Evolutionary conservation across 148 eudicot species (phyloP), one percentile per base, ranked within the genome.

Genomic region (Dianthus caryophyllus): DNA sequence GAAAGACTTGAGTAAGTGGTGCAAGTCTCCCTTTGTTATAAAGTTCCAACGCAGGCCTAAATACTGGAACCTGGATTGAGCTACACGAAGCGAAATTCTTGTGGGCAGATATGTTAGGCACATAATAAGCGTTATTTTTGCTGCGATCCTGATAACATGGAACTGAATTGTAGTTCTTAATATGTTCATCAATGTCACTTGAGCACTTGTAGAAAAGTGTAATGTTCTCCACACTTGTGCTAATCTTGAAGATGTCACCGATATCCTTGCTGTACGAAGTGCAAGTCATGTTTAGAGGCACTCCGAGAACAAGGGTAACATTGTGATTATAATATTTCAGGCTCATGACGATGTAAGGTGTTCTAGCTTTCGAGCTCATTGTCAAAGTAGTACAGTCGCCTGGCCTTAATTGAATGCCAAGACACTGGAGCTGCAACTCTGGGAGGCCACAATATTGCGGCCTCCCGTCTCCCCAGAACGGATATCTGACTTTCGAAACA

Each of bases 371-470:
- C 4, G 6, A 26, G 0, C 43, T 31, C n/a, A 66, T 33, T 18
- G 17, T 20, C 5, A 66, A 20, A 4, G 21, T n/a, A 21, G 58
- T 9, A 1, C 0, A 18, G 13, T 50, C 53, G 2, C 39, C 26
- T 13, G 1, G 1, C 0, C 9, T 8, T 0, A 4, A 3, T 8
- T 21, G 1, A 4, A 24, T 48, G 0, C 36, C 1, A 6, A 7
- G 25, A n/a, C 69, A 66, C 1, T 20, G 5, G 13, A 66, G 60
- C 29, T 52, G 20, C 12, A 66, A 33, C n/a, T 59, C 24, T 6
- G 60, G 70, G 60, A 51, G 70, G 48, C 70, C 60, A 1, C 70
- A 66, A 21, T 52, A 52, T 17, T 66, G n/a, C 9, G 70, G 70
- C 48, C 70, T 66, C 33, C n/a, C n/a, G n/a, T n/a, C n/a, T n/a